Percentiles rank a stretch among this genome's conserved stretches.
phyloP scores from a whole-genome alignment of 2,329 filamentous ascomycete species.

The Berkeleyomyces rouxiae region DNA sequence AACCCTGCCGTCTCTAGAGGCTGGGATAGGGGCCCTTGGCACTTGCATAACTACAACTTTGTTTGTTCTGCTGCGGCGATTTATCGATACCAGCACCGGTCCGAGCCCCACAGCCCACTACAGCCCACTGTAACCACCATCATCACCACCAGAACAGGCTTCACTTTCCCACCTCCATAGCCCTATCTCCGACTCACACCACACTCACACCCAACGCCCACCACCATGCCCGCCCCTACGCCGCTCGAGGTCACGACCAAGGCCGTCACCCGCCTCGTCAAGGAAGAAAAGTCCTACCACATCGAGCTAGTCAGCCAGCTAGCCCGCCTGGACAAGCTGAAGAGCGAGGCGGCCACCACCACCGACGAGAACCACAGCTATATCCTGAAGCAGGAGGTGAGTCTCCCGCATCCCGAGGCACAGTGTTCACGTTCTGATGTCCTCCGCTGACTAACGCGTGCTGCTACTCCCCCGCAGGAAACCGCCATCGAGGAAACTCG shows the following conservation, averaged over 20 bases:
- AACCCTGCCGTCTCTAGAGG: not conserved
- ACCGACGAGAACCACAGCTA: conserved; percentile 59
- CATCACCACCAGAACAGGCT: not conserved
- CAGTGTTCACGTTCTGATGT: not conserved
- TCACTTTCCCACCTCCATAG: not conserved
- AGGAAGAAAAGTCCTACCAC: conserved; percentile 83
- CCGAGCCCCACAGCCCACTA: too few species aligned
- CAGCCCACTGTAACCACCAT: not conserved
- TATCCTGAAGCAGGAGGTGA: conserved; percentile 72
- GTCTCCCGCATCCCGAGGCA: conserved; percentile 16
- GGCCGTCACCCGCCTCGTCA: conserved; percentile 67
- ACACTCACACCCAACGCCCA: not conserved
- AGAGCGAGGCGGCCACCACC: conserved; percentile 29
- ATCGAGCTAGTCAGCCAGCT: conserved; percentile 66
- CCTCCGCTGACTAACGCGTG: not conserved
- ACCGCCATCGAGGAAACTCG: conserved; percentile 69
- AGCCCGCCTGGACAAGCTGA: conserved; percentile 45
- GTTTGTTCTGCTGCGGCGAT: too few species aligned
- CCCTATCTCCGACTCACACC: not conserved
- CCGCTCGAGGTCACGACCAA: conserved; percentile 65
- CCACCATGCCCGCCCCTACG: conserved; percentile 56
- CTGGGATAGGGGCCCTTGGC: too few species aligned
- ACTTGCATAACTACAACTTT: too few species aligned
- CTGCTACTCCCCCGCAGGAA: conserved; percentile 38
- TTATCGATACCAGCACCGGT: too few species aligned